phyloP scores from a whole-genome alignment of 1,139 yeast genomes.

The Geotrichum europaeum region DNA sequence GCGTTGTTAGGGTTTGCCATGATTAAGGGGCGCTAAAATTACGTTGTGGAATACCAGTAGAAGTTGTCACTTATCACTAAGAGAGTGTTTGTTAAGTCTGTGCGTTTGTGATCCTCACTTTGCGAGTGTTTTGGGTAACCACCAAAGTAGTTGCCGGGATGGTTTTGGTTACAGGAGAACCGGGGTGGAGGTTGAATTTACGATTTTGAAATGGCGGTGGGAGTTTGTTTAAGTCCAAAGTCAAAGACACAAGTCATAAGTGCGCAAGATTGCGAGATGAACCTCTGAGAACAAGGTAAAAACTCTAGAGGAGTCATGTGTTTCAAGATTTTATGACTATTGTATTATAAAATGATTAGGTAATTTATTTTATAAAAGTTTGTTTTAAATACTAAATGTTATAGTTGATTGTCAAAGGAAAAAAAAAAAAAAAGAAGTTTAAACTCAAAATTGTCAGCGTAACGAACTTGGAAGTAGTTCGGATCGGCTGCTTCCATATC shows the following conservation, averaged over 20 bases:
- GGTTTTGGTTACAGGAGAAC: neutral
- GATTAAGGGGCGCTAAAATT: neutral
- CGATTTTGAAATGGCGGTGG: neutral
- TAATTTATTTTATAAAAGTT: too few relatives aligned
- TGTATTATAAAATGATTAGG: too few relatives aligned
- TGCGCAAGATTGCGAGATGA: too few relatives aligned
- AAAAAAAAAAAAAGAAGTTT: too few relatives aligned
- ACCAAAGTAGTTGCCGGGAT: neutral
- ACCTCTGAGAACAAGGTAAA: too few relatives aligned
- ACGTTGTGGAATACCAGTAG: neutral
- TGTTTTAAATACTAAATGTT: too few relatives aligned
- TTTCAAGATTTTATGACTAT: too few relatives aligned
- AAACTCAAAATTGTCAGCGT: too few relatives aligned
- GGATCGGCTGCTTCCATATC: too few relatives aligned
- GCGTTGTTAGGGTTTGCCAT: neutral
- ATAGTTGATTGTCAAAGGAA: too few relatives aligned
- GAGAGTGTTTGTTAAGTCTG: neutral
- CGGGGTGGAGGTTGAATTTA: neutral
- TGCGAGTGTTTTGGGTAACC: neutral
- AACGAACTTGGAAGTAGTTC: too few relatives aligned
- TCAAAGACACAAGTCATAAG: neutral
- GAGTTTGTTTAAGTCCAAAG: neutral
- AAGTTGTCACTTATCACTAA: neutral
- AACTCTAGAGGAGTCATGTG: too few relatives aligned
- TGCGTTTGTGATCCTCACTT: neutral